Base-by-base conservation (phyloP, 352 stramenopile genomes). In the Thraustochytrium sp. region DNA sequence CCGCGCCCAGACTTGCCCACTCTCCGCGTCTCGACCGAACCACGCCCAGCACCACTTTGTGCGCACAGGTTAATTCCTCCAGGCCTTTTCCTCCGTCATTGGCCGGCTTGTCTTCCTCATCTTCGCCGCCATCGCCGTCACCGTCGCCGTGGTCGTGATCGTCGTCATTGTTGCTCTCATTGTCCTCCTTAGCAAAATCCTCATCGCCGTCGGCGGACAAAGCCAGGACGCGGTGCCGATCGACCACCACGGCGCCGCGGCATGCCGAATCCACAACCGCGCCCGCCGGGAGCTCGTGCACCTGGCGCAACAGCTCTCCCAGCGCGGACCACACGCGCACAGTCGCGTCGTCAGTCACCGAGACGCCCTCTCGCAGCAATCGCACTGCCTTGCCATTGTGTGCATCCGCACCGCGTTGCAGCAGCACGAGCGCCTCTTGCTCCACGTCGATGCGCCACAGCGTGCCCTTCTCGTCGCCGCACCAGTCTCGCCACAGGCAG, bases 21-120 rank as follows among this genome's bases (percentile, higher is more conserved):
- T 53, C 36, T 21, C 44, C 44, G 63, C n/a, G 76, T 18, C 44
- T 5, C 23, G 34, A 8, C 8, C 21, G 34, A 2, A 9, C 63
- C 11, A 64, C 11, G 26, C 21, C 49, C 36, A 9, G 9, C 0
- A 80, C 49, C 48, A 48, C 53, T 18, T 9, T 46, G 51, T 80
- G 48, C 29, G 53, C 31, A 18, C 21, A 55, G n/a, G 48, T 46
- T 18, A 73, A 13, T 34, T 49, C 42, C 2, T 18, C 65, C 0
- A 5, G 5, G 11, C 54, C 21, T 65, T 2, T 68, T 31, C 9
- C 48, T 42, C 23, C 34, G 0, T 5, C 26, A 18, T 63, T 85
- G 18, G 89, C 86, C 4, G 68, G 87, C 0, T 34, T 92, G n/a
- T n/a, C n/a, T n/a, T n/a, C n/a, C 91, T 90, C 72, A 89, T 90